Percentiles rank a stretch among this genome's conserved stretches.
phyloP scores from a whole-genome alignment of 805 yeast genomes.

The Candida ovalis region DNA sequence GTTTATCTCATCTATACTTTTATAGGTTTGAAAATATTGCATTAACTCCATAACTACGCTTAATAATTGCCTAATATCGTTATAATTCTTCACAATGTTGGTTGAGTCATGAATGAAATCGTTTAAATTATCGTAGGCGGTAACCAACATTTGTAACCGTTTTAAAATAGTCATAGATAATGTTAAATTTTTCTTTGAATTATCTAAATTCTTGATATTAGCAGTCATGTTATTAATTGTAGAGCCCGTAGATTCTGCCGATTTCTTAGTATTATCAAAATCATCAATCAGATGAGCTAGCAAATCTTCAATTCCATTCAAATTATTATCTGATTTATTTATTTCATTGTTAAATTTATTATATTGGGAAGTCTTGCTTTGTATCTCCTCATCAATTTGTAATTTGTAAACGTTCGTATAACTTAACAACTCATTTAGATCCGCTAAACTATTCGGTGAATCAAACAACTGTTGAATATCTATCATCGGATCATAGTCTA shows the following conservation, averaged over 20 bases:
- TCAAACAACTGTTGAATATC: constrained; percentile 51
- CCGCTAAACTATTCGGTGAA: constrained; percentile 45
- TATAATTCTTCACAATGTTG: constrained; percentile 33
- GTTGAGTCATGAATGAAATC: constrained; percentile 35
- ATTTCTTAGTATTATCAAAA: constrained; percentile 43
- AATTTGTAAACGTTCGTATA: constrained; percentile 50
- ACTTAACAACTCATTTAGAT: constrained; percentile 46
- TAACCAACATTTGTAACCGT: constrained; percentile 79
- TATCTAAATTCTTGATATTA: constrained; percentile 74
- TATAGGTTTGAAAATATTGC: constrained; percentile 70
- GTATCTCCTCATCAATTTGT: constrained; percentile 45
- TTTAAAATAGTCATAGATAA: constrained; percentile 82
- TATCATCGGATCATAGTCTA: constrained; percentile 48
- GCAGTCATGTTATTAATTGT: constrained; percentile 69
- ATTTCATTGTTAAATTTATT: constrained; percentile 22
- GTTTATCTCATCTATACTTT: constrained; percentile 79
- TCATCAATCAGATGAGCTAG: constrained; percentile 39
- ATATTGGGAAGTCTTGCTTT: constrained; percentile 34
- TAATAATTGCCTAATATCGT: constrained; percentile 55
- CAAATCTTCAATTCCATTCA: constrained; percentile 30
- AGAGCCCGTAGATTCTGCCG: constrained; percentile 53
- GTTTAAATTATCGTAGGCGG: constrained; percentile 63
- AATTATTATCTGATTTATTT: constrained; percentile 18
- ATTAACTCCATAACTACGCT: constrained; percentile 72
- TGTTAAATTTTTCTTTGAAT: constrained; percentile 78